Evolutionary conservation across 2,329 filamentous ascomycete genomes (phyloP).

Genomic region (Colletotrichum liaoningense): DNA sequence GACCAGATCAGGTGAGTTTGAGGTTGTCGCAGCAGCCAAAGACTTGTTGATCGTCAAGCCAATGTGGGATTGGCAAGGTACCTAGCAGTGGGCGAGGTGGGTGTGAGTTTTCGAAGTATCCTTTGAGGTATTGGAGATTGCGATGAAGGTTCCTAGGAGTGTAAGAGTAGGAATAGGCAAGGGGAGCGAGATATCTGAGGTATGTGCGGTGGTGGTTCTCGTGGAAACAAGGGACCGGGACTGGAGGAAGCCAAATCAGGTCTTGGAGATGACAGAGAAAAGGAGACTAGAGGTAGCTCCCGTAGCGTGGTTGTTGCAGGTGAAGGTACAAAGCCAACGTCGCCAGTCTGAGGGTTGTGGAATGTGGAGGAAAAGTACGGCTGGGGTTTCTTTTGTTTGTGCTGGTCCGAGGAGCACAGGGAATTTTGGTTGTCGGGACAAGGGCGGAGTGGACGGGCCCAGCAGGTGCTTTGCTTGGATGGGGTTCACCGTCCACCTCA

Average conservation of each 20-base stretch:
- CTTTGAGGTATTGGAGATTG: not conserved
- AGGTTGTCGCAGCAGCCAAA: constrained; percentile 23
- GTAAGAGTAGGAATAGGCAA: not conserved
- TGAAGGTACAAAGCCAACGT: not conserved
- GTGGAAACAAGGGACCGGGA: constrained; percentile 20
- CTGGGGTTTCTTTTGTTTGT: constrained; percentile 24
- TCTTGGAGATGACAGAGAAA: not conserved
- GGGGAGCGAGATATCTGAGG: constrained; percentile 1
- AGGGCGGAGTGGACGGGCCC: constrained; percentile 4
- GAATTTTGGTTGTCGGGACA: constrained; percentile 36
- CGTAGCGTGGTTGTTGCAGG: constrained; percentile 10
- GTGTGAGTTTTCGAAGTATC: not conserved
- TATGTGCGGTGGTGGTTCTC: constrained; percentile 24
- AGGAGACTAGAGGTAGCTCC: constrained; percentile 12
- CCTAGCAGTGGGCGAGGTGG: constrained; percentile 1
- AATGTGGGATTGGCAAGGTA: not conserved
- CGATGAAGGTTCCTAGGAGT: not conserved
- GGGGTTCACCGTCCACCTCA: too few relatives aligned
- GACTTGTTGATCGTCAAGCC: constrained; percentile 1
- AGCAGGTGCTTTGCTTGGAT: not conserved
- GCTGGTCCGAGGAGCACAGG: constrained; percentile 11
- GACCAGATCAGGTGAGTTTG: constrained; percentile 20
- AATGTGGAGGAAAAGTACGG: not conserved
- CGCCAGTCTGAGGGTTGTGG: constrained; percentile 18
- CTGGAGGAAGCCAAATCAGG: not conserved